A percentile compares a stretch with the other conserved stretches of the same genome.
Evolutionary conservation across 2,329 filamentous ascomycete genomes (phyloP).

Genomic region (Phyllosticta paracitricarpa): DNA sequence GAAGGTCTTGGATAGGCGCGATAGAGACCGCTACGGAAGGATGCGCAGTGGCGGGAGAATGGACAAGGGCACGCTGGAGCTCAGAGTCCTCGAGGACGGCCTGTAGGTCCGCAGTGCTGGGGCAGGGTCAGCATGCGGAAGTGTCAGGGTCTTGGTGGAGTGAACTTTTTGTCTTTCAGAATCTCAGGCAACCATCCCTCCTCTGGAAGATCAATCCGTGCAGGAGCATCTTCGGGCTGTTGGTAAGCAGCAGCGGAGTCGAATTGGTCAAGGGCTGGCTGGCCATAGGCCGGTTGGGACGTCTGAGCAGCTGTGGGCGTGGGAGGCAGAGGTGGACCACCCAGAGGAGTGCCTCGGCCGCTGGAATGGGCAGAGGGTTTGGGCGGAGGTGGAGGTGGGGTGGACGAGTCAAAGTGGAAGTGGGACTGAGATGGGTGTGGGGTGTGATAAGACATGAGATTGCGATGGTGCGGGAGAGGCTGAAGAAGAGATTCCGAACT

Average conservation of each 20-base stretch:
- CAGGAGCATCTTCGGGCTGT: not conserved
- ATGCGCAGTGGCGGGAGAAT: conserved; percentile 57
- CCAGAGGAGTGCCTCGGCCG: conserved; percentile 30
- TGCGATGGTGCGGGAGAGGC: not conserved
- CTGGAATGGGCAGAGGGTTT: conserved; percentile 33
- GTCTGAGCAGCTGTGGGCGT: conserved; percentile 15
- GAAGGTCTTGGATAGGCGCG: conserved; percentile 50
- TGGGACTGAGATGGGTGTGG: conserved; percentile 23
- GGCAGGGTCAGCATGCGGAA: conserved; percentile 13
- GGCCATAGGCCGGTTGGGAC: not conserved
- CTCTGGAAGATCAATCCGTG: conserved; percentile 22
- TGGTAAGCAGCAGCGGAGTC: conserved; percentile 1
- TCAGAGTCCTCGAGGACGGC: conserved; percentile 53
- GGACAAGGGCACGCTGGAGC: conserved; percentile 65
- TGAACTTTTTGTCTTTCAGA: conserved; percentile 70
- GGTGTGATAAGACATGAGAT: conserved; percentile 28
- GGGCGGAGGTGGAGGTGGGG: conserved; percentile 39
- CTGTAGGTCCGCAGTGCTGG: conserved; percentile 69
- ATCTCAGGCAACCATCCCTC: conserved; percentile 70
- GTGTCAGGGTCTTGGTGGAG: conserved; percentile 12
- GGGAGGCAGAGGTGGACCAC: conserved; percentile 36
- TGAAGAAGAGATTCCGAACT: not conserved
- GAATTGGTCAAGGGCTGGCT: conserved; percentile 20
- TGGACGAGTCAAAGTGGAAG: conserved; percentile 32
- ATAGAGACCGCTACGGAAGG: conserved; percentile 59